These are phyloP conservation scores for Talaromyces wortmannii DNA, from an alignment of 495 filamentous ascomycete species.

Conservation along the genomic window DNA sequence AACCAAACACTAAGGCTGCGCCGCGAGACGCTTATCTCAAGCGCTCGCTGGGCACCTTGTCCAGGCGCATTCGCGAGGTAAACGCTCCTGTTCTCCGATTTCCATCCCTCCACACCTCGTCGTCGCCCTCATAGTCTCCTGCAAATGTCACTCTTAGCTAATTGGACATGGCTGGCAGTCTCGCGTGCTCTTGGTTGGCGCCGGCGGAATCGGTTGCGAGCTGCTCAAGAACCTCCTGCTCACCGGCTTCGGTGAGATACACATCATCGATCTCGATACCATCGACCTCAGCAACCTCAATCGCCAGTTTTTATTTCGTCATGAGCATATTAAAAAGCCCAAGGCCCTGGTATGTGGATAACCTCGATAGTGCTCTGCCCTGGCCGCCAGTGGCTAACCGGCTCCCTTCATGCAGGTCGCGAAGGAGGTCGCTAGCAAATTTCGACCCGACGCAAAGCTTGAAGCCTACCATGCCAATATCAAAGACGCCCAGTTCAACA, in stretches of 20 bases:
- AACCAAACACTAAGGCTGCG: slow-evolving; percentile 7
- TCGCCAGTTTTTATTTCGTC: slow-evolving; percentile 93
- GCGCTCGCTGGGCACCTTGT: slow-evolving; percentile 58
- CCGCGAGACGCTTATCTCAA: slow-evolving; percentile 48
- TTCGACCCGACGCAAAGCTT: slow-evolving; percentile 85
- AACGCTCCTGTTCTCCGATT: slow-evolving; percentile 1
- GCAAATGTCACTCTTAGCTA: not conserved
- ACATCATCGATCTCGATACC: slow-evolving; percentile 95
- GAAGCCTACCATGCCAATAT: slow-evolving; percentile 93
- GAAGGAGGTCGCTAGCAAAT: slow-evolving; percentile 83
- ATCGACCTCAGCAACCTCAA: slow-evolving; percentile 98
- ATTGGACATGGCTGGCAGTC: slow-evolving; percentile 44
- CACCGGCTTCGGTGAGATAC: slow-evolving; percentile 88
- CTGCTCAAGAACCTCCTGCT: slow-evolving; percentile 94
- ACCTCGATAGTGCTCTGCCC: not conserved
- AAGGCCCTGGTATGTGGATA: slow-evolving; percentile 74
- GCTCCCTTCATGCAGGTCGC: slow-evolving; percentile 57
- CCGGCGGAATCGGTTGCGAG: slow-evolving; percentile 96
- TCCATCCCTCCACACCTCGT: not conserved
- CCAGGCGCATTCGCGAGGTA: slow-evolving; percentile 62
- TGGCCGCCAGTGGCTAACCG: not conserved
- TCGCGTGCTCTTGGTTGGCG: slow-evolving; percentile 88
- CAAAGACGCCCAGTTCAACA: slow-evolving; percentile 84
- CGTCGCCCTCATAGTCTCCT: no score
- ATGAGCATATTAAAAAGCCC: slow-evolving; percentile 96